Percentiles rank a stretch among this genome's conserved stretches.
Conservation (phyloP, 2,329 filamentous ascomycete genomes). For the Sarocladium brachiariae region DNA sequence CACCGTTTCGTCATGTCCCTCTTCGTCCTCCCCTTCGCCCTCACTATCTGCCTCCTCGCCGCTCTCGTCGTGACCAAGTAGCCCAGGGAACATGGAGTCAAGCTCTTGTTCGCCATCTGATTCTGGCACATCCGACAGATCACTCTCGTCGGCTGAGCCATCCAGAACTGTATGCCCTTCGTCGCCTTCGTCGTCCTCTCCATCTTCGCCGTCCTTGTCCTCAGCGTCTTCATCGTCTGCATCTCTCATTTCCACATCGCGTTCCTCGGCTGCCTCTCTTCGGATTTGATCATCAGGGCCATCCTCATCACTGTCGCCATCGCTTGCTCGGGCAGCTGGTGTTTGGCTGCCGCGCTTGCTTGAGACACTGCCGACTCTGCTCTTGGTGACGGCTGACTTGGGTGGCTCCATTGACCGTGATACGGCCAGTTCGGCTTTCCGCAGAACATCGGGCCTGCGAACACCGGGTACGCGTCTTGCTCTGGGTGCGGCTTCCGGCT, state of each 20-base stretch:
- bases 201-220: conserved; percentile 15
- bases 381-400: conserved; percentile 37
- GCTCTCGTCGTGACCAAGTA: conserved; percentile 20
- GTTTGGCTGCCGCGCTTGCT: conserved; percentile 38
- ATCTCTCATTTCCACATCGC: conserved; percentile 38
- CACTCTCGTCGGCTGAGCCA: conserved; percentile 55
- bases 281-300: conserved; percentile 33
- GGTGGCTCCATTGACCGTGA: conserved; percentile 42
- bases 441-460: conserved; percentile 50
- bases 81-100: conserved; percentile 41
- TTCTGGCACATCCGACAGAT: conserved; percentile 57
- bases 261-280: conserved; percentile 26
- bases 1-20: conserved; percentile 11
- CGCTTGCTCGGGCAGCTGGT: conserved; percentile 28
- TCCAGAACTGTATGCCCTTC: neutral
- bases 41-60: conserved; percentile 30
- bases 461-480: conserved; percentile 37
- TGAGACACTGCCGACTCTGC: conserved; percentile 43
- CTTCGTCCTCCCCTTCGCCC: conserved; percentile 23
- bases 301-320: conserved; percentile 23
- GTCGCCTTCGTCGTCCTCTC: conserved; percentile 11
- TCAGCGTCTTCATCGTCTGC: conserved; percentile 21
- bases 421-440: conserved; percentile 55
- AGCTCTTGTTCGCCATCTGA: conserved; percentile 52
- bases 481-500: conserved; percentile 33